These are phyloP conservation scores for Podila epigama DNA, from an alignment of 192 early-diverging fungal genomes.

Conservation along the genomic window DNA sequence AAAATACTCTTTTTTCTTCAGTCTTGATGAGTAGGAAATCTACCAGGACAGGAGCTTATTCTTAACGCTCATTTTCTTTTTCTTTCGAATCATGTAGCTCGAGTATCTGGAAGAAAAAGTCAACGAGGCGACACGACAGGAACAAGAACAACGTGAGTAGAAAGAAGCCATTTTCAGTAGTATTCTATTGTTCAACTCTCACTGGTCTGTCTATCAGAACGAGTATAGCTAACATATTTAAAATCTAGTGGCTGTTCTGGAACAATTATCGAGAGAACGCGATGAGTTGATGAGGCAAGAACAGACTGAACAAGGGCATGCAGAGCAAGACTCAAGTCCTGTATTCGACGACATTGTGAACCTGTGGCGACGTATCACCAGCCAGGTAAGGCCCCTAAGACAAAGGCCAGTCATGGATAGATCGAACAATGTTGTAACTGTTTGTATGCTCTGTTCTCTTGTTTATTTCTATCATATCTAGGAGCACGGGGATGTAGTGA, in stretches of 20 bases:
- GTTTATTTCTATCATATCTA: not conserved
- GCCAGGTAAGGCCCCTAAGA: conserved; percentile 13
- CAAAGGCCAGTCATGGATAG: not conserved
- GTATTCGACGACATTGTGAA: conserved; percentile 26
- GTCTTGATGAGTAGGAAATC: no score
- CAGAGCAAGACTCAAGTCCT: conserved; percentile 20
- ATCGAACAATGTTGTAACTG: not conserved
- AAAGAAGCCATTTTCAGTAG: not conserved
- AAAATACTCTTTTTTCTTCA: no score
- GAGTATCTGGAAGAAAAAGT: conserved; percentile 22
- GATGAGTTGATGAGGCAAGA: conserved; percentile 12
- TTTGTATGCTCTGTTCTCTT: not conserved
- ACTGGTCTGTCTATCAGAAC: not conserved
- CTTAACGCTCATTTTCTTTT: not conserved
- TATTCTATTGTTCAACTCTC: not conserved
- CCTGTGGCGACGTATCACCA: conserved; percentile 9
- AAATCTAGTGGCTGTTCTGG: conserved; percentile 5
- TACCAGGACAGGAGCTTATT: not conserved
- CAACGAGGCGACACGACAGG: conserved; percentile 12
- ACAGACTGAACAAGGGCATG: not conserved
- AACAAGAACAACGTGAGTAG: conserved; percentile 23
- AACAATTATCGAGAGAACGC: conserved; percentile 13
- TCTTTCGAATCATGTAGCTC: conserved; percentile 7
- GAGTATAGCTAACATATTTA: not conserved
- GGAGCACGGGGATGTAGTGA: conserved; percentile 17